These are phyloP conservation scores for Circinella umbellata DNA, from an alignment of 371 early-diverging fungal genomes.

Conservation along the genomic window DNA sequence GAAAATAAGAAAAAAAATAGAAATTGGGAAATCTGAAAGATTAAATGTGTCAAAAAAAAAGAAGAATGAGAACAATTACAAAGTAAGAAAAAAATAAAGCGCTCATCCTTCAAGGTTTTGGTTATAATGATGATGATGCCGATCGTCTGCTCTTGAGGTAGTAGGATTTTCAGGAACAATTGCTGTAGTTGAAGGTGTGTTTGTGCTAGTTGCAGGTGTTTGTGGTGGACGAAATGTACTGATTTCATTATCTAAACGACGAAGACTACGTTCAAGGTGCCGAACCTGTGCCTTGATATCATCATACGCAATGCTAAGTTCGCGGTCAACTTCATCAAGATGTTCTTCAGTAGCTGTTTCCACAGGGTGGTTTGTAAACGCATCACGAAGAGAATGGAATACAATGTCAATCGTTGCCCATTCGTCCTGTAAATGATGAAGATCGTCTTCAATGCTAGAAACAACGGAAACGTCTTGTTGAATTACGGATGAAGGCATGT, in stretches of 20 bases:
- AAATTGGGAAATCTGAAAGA: neutral
- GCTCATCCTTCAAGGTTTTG: neutral
- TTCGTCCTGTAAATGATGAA: conserved; percentile 26
- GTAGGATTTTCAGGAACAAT: neutral
- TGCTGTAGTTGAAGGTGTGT: neutral
- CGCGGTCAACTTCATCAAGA: conserved; percentile 33
- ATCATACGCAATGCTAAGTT: conserved; percentile 35
- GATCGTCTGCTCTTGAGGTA: neutral
- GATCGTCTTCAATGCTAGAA: conserved; percentile 18
- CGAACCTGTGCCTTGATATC: conserved; percentile 36
- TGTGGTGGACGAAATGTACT: conserved; percentile 9
- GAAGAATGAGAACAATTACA: neutral
- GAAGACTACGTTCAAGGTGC: conserved; percentile 32
- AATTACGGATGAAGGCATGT: neutral
- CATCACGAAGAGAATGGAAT: conserved; percentile 21
- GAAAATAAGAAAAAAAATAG: conserved; percentile 1
- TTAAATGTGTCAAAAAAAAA: neutral
- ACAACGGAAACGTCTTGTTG: conserved; percentile 12
- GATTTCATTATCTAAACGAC: conserved; percentile 26
- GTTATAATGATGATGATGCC: neutral
- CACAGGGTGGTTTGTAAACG: conserved; percentile 16
- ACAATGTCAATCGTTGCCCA: conserved; percentile 29
- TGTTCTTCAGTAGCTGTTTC: conserved; percentile 26
- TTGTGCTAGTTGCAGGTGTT: neutral
- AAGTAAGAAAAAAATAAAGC: neutral